Conservation (phyloP, 345 rosid genomes). For the Streptanthus diversifolius region DNA sequence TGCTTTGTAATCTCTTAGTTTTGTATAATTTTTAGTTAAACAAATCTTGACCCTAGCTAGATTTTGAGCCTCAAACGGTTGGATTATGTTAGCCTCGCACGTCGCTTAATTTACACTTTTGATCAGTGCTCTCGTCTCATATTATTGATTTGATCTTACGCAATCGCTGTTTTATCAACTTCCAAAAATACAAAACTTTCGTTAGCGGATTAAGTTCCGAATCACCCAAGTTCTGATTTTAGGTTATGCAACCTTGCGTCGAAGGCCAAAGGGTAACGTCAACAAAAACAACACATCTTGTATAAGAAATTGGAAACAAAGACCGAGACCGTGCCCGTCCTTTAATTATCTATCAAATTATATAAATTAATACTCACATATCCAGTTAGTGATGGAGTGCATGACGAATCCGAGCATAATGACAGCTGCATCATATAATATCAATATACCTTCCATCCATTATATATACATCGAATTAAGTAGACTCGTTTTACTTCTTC, state of each 20-base stretch:
- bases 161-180: background rate
- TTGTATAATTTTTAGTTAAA: background rate
- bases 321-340: background rate
- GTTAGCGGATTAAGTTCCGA: background rate
- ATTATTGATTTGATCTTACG: background rate
- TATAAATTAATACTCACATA: background rate
- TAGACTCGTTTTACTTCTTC: background rate
- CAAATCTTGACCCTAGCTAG: background rate
- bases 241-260: slow-evolving; percentile 1
- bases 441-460: background rate
- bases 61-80: background rate
- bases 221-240: background rate
- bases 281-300: slow-evolving; percentile 6
- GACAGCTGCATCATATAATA: background rate
- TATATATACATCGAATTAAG: background rate
- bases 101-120: background rate
- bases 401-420: slow-evolving; percentile 24
- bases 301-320: background rate
- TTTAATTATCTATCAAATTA: background rate
- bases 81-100: background rate
- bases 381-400: slow-evolving; percentile 11
- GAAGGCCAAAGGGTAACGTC: background rate
- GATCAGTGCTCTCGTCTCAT: background rate
- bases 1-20: background rate
- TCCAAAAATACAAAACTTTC: background rate